These are phyloP conservation scores for Pelargonium cotyledonis DNA, from an alignment of 441 rosid genomes.

Conservation along the genomic window DNA sequence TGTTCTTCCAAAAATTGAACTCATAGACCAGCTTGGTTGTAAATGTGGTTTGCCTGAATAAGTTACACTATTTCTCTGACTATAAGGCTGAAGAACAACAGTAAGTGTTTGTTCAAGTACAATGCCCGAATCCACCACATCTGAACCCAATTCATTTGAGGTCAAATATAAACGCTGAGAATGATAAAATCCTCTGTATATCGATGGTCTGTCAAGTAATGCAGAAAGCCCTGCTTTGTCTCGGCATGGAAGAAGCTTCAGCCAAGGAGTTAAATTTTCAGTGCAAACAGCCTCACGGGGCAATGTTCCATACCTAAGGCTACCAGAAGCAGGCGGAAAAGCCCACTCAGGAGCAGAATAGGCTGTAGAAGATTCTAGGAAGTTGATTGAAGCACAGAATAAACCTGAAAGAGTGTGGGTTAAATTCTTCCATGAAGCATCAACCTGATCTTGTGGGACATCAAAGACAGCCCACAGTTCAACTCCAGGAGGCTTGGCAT, in stretches of 20 bases:
- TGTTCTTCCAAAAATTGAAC: slow-evolving; percentile 75
- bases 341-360: slow-evolving; percentile 82
- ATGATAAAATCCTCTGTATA: slow-evolving; percentile 84
- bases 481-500: slow-evolving; percentile 94
- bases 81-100: slow-evolving; percentile 64
- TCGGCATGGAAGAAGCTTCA: slow-evolving; percentile 93
- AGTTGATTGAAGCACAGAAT: slow-evolving; percentile 93
- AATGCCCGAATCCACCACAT: slow-evolving; percentile 41
- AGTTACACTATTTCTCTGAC: slow-evolving; percentile 18
- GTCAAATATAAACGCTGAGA: slow-evolving; percentile 72
- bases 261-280: slow-evolving; percentile 96
- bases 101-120: slow-evolving; percentile 78
- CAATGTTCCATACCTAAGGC: slow-evolving; percentile 73
- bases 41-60: slow-evolving; percentile 27
- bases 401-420: slow-evolving; percentile 87
- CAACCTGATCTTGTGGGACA: slow-evolving; percentile 65
- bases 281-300: slow-evolving; percentile 99
- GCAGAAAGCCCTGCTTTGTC: slow-evolving; percentile 82
- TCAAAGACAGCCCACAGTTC: slow-evolving; percentile 97
- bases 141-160: slow-evolving; percentile 26
- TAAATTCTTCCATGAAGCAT: slow-evolving; percentile 81
- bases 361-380: slow-evolving; percentile 72
- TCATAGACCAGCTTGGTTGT: slow-evolving; percentile 81
- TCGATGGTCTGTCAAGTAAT: slow-evolving; percentile 80
- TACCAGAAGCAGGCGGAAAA: slow-evolving; percentile 51